Evolutionary conservation across 1,139 yeast species (phyloP).

Genomic region (Spencermartinsiella ligniputridi): DNA sequence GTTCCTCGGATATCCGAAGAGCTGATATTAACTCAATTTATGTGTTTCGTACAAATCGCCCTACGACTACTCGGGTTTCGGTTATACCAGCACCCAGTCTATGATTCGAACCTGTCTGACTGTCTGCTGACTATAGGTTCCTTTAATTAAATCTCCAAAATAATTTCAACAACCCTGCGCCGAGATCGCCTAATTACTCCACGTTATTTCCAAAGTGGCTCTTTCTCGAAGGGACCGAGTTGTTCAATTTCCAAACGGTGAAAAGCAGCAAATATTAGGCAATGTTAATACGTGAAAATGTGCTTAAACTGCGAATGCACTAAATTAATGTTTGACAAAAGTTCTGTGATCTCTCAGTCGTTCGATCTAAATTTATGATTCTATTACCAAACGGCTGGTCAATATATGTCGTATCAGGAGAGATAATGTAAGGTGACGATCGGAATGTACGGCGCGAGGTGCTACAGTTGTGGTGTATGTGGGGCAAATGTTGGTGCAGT

Average conservation of each 20-base stretch:
- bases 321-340: neutral
- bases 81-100: neutral
- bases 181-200: neutral
- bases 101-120: neutral
- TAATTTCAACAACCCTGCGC: neutral
- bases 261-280: neutral
- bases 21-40: too few species aligned
- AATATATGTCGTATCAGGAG: neutral
- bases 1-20: too few species aligned
- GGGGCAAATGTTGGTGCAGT: neutral
- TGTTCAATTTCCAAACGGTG: neutral
- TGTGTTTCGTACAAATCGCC: neutral
- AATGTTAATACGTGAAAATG: too few species aligned
- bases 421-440: slow-evolving; percentile 1
- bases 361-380: neutral
- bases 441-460: neutral
- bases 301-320: neutral
- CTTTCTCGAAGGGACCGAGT: too few species aligned
- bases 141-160: neutral
- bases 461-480: neutral
- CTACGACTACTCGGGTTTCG: neutral
- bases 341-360: neutral
- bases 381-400: too few species aligned
- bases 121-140: neutral
- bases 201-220: neutral